Evolutionary conservation across 176 grass and related monocot genomes (phyloP).

Genomic region (Musa troglodytarum): DNA sequence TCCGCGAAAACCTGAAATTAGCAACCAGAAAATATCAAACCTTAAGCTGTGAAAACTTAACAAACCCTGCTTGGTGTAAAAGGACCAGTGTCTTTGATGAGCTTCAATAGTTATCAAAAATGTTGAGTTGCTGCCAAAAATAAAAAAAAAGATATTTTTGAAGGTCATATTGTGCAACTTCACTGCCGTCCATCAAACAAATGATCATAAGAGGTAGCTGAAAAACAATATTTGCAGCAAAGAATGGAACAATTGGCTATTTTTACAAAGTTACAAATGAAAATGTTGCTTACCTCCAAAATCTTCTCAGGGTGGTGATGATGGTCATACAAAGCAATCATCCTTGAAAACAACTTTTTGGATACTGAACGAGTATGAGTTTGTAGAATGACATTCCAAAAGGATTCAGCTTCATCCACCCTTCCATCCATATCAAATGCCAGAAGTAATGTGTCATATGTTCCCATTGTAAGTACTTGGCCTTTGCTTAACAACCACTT

Average conservation of each 20-base stretch:
- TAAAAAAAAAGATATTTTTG: too few relatives aligned
- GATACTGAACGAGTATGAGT: constrained; percentile 66
- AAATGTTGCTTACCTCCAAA: constrained; percentile 53
- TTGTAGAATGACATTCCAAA: constrained; percentile 51
- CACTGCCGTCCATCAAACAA: too few relatives aligned
- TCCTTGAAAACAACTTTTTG: constrained; percentile 69
- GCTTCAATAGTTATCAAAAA: too few relatives aligned
- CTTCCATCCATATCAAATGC: constrained; percentile 80
- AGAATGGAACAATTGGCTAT: neutral
- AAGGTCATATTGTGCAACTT: too few relatives aligned
- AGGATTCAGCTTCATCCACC: constrained; percentile 51
- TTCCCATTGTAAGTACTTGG: constrained; percentile 70
- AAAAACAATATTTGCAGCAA: neutral
- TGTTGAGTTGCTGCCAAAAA: too few relatives aligned
- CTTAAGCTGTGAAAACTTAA: neutral
- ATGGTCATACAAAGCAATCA: constrained; percentile 65
- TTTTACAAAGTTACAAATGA: neutral
- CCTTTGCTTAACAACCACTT: constrained; percentile 97
- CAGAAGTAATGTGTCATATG: constrained; percentile 59
- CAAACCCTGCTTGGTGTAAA: too few relatives aligned
- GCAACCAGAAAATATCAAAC: neutral
- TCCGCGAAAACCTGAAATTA: constrained; percentile 55
- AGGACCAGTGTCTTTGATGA: too few relatives aligned
- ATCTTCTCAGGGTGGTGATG: constrained; percentile 47
- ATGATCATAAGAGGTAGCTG: neutral